Base-by-base conservation (phyloP, 768 basidiomycete species). In the Brasilioporus rufonigricans region DNA sequence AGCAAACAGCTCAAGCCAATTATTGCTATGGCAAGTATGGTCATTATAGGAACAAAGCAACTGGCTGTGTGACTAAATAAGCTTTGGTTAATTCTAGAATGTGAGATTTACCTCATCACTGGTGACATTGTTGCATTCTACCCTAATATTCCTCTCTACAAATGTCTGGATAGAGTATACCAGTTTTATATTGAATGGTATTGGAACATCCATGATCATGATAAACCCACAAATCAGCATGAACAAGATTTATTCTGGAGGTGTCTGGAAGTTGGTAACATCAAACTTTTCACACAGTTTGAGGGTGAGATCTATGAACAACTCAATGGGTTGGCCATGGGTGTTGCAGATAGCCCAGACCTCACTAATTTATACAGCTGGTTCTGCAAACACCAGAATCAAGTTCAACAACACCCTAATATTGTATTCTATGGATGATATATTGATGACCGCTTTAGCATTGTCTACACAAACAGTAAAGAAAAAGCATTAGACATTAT, bases 31-130 rank as follows among this genome's bases (percentile, higher is more conserved):
- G 59, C 56, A 50, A 53, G 27, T 21, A 52, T 53, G 27, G 24
- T 61, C 8, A 45, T 61, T 0, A 24, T 43, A 5, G 59, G 56
- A 0, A 38, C 43, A 18, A 61, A 61, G 26, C 52, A 61, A 27
- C n/a, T 61, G 38, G 56, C 56, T 52, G 54, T 54, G 39, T 57
- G 57, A 60, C 55, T 57, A 48, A 60, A 55, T 38, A 18, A 56
- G 24, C 33, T 60, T 4, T 1, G 18, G 11, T 9, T 45, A 0
- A 0, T 0, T 11, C 9, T 4, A 9, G 27, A 9, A 9, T 5
- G 27, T 5, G 27, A 29, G 9, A 29, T 29, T 9, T 29, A 5
- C 27, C 27, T 36, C 1, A 14, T 36, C 2, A 36, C 35, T 2
- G 35, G 35, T 3, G 35, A 36, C 24, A 56, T 61, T 0, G 56